Conservation (phyloP, 2,329 filamentous ascomycete genomes). For the Chaetomiaceae sp. region DNA sequence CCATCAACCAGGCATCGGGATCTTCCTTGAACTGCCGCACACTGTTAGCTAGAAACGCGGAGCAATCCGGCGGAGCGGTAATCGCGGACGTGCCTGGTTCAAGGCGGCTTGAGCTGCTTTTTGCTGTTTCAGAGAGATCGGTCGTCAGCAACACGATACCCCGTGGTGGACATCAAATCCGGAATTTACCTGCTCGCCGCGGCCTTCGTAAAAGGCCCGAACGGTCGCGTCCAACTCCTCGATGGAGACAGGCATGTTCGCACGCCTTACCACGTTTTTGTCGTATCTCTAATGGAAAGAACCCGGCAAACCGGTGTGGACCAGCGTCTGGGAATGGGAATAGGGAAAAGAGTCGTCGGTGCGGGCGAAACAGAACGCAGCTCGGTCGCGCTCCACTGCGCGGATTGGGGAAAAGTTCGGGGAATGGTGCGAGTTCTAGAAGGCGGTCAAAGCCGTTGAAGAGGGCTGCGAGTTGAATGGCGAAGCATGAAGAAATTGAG, state of each 20-base stretch:
- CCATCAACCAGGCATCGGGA: conserved; percentile 93
- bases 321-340: no score
- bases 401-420: conserved; percentile 2
- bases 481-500: conserved; percentile 27
- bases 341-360: no score
- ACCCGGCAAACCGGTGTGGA: not conserved
- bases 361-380: conserved; percentile 12
- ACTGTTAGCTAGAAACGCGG: conserved; percentile 26
- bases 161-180: not conserved
- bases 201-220: conserved; percentile 94
- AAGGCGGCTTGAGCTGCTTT: conserved; percentile 89
- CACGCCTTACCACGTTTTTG: conserved; percentile 16
- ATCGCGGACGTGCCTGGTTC: conserved; percentile 67
- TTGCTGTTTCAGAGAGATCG: conserved; percentile 60
- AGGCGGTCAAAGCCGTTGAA: conserved; percentile 15
- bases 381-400: conserved; percentile 9
- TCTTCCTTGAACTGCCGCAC: conserved; percentile 88
- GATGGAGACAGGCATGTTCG: conserved; percentile 67
- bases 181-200: conserved; percentile 75
- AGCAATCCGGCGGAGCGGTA: not conserved
- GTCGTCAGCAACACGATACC: conserved; percentile 33
- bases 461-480: conserved; percentile 22
- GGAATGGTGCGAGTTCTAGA: conserved; percentile 4
- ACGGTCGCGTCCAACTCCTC: conserved; percentile 95
- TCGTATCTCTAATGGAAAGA: conserved; percentile 1